Evolutionary conservation across 345 rosid genomes (phyloP).

Genomic region (Cardamine resedifolia): DNA sequence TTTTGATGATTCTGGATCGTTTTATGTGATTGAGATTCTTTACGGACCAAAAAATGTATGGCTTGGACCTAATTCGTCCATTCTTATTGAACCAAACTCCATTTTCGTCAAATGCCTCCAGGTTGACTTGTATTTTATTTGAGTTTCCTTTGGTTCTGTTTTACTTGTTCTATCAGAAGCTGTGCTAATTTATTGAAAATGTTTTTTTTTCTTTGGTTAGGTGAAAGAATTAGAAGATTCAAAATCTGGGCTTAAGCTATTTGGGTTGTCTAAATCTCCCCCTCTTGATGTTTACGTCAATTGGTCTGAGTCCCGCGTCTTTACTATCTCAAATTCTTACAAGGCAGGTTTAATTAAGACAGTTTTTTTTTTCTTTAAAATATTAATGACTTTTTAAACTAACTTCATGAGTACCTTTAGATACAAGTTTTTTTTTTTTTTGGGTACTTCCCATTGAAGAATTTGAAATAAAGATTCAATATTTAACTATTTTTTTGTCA

Average conservation of each 20-base stretch:
- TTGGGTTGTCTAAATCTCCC: constrained; percentile 62
- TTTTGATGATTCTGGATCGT: constrained; percentile 47
- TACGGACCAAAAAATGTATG: constrained; percentile 46
- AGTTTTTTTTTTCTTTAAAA: too few relatives aligned
- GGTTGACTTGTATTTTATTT: constrained; percentile 41
- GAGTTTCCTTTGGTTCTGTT: not conserved
- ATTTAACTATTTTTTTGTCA: not conserved
- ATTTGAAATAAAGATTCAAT: not conserved
- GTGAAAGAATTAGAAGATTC: constrained; percentile 52
- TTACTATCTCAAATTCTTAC: constrained; percentile 50
- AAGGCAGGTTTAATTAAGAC: constrained; percentile 49
- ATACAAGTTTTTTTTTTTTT: not conserved
- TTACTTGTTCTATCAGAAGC: not conserved
- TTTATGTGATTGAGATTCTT: constrained; percentile 54
- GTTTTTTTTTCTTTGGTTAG: constrained; percentile 40
- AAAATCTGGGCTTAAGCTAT: constrained; percentile 48
- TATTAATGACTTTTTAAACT: too few relatives aligned
- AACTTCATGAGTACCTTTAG: too few relatives aligned
- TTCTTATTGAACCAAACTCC: constrained; percentile 60
- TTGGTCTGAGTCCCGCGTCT: constrained; percentile 49
- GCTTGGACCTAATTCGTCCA: constrained; percentile 67
- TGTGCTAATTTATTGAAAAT: not conserved
- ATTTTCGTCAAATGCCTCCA: constrained; percentile 64
- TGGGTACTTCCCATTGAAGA: not conserved
- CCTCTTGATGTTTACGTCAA: constrained; percentile 50